Base-by-base conservation (phyloP, 345 rosid species). In the Gossypium turneri region DNA sequence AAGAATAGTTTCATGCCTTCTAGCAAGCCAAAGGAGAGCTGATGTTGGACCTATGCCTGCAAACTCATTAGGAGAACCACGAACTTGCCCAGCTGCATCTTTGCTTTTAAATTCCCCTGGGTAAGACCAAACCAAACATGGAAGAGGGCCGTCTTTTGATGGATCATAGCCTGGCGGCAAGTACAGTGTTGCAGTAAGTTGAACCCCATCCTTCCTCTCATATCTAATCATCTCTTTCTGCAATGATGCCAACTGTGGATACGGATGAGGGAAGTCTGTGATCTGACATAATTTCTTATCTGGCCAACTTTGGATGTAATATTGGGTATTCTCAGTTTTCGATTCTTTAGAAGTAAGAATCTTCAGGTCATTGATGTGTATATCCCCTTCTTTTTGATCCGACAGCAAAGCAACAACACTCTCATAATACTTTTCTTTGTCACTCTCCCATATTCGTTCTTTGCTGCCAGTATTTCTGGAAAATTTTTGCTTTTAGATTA, bases 61-160 rank as follows among this genome's bases (percentile, higher is more conserved):
- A 85, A 95, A 95, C 81, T 89, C 94, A 88, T 93, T 95, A 79
- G 99, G 99, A 81, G 99, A 95, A 84, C 99, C 97, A 68, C 99
- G 98, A 75, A 95, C 97, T 87, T 95, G 99, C 70, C 99, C 85
- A 57, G 99, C 99, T 81, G 99, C 98, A 82, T 93, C 98, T 90
- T 93, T 95, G 89, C 97, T 95, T 82, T 95, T 95, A 80, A 95
- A 95, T 85, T 95, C 99, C 77, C 99, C 98, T 53, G 98, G 98
- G 57, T 95, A 93, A 61, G 99, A 95, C 99, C 99, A 95, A 60
- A 93, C 83, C 65, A 95, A 79, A 82, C 98, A 95, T 66, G 97
- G 97, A 73, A 95, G 94, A 70, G 99, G 94, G 27, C 97, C 98
- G 41, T 91, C 99, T 79, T 89, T 91, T 70, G 86, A 80, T 20